Evolutionary conservation across 2,329 filamentous ascomycete species (phyloP).

Genomic region (Diaporthe citri): DNA sequence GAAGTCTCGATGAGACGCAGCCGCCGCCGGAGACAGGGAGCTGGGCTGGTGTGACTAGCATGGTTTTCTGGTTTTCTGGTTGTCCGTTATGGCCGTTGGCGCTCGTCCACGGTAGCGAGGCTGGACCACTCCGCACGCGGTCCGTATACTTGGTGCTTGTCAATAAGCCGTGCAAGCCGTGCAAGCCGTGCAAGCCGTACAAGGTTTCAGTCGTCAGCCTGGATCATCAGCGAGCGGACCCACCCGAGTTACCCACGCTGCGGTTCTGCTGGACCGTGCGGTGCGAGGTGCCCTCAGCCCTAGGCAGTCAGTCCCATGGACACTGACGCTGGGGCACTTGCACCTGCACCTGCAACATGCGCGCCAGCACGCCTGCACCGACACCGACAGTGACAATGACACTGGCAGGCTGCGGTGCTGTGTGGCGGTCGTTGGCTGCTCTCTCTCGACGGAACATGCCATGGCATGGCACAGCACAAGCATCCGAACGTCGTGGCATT

Average conservation of each 20-base stretch:
- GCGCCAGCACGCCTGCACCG: background rate
- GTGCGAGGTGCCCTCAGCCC: slow-evolving; percentile 34
- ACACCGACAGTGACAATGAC: background rate
- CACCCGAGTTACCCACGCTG: slow-evolving; percentile 37
- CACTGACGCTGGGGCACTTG: background rate
- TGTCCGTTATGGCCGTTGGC: background rate
- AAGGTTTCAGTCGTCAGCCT: slow-evolving; percentile 28
- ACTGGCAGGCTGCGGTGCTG: background rate
- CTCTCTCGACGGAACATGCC: background rate
- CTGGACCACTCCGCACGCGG: slow-evolving; percentile 9
- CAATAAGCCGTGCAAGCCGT: slow-evolving; percentile 5
- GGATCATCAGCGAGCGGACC: slow-evolving; percentile 22
- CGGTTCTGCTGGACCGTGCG: slow-evolving; percentile 38
- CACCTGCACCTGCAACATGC: background rate
- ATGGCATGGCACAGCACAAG: background rate
- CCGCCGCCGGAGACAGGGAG: background rate
- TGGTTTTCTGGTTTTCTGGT: background rate
- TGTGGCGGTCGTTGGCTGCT: background rate
- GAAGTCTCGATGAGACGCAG: background rate
- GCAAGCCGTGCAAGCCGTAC: slow-evolving; percentile 19
- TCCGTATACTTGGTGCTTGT: slow-evolving; percentile 10
- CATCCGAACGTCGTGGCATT: background rate
- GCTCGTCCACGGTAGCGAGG: background rate
- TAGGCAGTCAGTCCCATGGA: slow-evolving; percentile 3
- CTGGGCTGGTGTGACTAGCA: background rate